Conservation (phyloP, 257 asterid genomes). For the Marsdenia floribunda region DNA sequence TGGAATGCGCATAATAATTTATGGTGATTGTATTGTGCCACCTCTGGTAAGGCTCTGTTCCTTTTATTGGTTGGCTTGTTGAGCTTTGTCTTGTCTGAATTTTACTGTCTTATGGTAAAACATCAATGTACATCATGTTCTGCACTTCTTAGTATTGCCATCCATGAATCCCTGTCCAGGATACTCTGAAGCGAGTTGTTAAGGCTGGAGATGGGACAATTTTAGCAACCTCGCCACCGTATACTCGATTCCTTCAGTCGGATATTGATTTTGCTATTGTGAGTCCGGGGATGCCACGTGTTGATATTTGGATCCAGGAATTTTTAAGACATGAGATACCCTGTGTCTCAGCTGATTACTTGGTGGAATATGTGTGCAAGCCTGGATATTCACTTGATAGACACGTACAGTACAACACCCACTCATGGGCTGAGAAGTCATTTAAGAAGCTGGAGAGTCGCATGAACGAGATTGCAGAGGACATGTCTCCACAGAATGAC, state of each 20-base stretch:
- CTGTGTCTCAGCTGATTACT: slow-evolving; percentile 69
- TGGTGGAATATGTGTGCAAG: slow-evolving; percentile 93
- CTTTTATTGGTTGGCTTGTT: neutral
- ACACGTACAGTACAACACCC: slow-evolving; percentile 79
- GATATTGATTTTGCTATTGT: slow-evolving; percentile 71
- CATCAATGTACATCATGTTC: neutral
- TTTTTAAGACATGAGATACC: slow-evolving; percentile 70
- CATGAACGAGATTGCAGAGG: slow-evolving; percentile 41
- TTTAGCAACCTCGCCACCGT: slow-evolving; percentile 90
- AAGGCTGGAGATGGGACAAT: slow-evolving; percentile 92
- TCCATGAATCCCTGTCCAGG: slow-evolving; percentile 32
- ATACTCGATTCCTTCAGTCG: slow-evolving; percentile 65
- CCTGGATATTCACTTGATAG: slow-evolving; percentile 70
- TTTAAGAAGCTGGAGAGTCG: slow-evolving; percentile 34
- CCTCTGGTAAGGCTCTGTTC: slow-evolving; percentile 47
- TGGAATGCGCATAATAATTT: slow-evolving; percentile 67
- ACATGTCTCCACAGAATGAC: slow-evolving; percentile 26
- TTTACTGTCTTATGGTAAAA: neutral
- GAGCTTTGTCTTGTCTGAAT: neutral
- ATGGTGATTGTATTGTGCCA: slow-evolving; percentile 94
- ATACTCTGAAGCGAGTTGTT: slow-evolving; percentile 74
- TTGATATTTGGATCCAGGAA: slow-evolving; percentile 85
- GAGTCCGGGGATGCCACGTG: slow-evolving; percentile 66
- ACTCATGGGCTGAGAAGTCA: slow-evolving; percentile 71
- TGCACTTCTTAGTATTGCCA: neutral